These are phyloP conservation scores for Trifolium subterraneum DNA, from an alignment of 306 rosid species.

Conservation along the genomic window DNA sequence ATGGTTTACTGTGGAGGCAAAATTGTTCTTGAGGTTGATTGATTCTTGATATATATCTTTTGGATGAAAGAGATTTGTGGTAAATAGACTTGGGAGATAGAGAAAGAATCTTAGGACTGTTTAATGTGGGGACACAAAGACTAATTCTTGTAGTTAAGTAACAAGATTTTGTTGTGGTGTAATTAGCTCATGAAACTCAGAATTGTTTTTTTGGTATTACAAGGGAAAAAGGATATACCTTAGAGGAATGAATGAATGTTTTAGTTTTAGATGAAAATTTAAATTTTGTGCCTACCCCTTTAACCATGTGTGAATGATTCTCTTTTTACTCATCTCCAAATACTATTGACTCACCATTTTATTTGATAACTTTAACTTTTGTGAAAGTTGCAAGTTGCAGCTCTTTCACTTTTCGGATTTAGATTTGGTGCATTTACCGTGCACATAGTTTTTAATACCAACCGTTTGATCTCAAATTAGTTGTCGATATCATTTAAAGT, in stretches of 20 bases:
- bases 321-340: constrained; percentile 52
- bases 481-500: no score
- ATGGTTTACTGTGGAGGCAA: constrained; percentile 48
- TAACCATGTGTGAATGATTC: constrained; percentile 65
- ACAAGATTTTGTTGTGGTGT: constrained; percentile 50
- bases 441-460: no score
- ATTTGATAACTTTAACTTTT: constrained; percentile 62
- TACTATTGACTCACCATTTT: constrained; percentile 53
- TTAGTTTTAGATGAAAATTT: constrained; percentile 35
- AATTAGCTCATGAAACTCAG: constrained; percentile 58
- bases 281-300: constrained; percentile 45
- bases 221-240: constrained; percentile 37
- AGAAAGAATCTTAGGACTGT: constrained; percentile 37
- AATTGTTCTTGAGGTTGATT: constrained; percentile 54
- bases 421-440: background rate
- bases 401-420: background rate
- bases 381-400: constrained; percentile 53
- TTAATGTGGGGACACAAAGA: constrained; percentile 48
- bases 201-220: constrained; percentile 38
- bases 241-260: constrained; percentile 56
- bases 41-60: constrained; percentile 50
- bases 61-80: constrained; percentile 56
- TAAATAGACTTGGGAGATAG: constrained; percentile 47
- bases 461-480: background rate
- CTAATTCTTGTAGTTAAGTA: constrained; percentile 50